A percentile compares a stretch with the other conserved stretches of the same genome.
phyloP scores from a whole-genome alignment of 352 stramenopile species.

The Pythium plurisporium region DNA sequence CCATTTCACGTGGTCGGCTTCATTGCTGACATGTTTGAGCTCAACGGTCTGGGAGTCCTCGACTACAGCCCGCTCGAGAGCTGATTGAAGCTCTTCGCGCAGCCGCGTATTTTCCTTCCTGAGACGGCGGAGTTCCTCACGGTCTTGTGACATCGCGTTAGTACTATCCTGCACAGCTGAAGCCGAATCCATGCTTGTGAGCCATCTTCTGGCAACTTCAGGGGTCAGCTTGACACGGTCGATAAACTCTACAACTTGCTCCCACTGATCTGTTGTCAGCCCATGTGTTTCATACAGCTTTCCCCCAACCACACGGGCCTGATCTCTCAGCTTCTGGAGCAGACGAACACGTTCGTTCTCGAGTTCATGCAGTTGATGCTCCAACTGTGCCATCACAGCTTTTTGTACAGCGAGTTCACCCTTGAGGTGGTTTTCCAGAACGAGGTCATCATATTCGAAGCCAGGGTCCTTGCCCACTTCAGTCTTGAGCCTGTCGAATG shows the following conservation, averaged over 20 bases:
- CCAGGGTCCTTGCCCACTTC: constrained; percentile 38
- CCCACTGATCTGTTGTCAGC: constrained; percentile 51
- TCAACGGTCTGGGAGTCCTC: neutral
- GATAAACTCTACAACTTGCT: constrained; percentile 62
- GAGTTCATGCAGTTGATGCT: constrained; percentile 57
- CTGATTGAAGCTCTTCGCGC: constrained; percentile 30
- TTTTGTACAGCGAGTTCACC: constrained; percentile 52
- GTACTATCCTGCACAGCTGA: too few species aligned
- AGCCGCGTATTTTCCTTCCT: constrained; percentile 31
- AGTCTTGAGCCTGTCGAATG: constrained; percentile 56
- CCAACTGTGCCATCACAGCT: constrained; percentile 52
- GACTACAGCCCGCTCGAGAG: neutral
- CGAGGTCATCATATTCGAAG: constrained; percentile 64
- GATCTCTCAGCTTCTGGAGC: constrained; percentile 51
- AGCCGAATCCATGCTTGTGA: constrained; percentile 24
- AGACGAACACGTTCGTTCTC: constrained; percentile 57
- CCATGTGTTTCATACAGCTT: constrained; percentile 58
- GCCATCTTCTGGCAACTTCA: constrained; percentile 42
- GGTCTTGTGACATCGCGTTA: constrained; percentile 15
- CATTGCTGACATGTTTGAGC: neutral
- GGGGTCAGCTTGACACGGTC: constrained; percentile 53
- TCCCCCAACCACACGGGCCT: constrained; percentile 38
- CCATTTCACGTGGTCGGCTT: neutral
- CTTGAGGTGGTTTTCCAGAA: constrained; percentile 45
- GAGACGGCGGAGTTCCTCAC: constrained; percentile 31